Base-by-base conservation (phyloP, 257 asterid genomes). In the Fraxinus americana region DNA sequence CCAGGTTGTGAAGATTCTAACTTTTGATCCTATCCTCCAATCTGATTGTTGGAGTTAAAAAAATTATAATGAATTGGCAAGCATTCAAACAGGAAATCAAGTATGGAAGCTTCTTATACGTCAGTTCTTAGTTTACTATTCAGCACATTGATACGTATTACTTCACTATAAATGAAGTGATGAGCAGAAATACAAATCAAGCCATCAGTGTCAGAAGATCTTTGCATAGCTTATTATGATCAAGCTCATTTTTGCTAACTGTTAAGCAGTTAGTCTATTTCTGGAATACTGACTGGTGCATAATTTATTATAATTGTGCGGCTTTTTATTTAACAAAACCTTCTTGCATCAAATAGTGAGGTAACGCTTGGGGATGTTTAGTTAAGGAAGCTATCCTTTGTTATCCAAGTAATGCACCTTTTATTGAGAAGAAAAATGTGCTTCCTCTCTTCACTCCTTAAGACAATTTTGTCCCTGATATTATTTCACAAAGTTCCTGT, bases 401-500 rank as follows among this genome's bases (percentile, higher is more conserved):
- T 63, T 57, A 11, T n/a, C 12, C 69, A 63, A 25, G 69, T 27
- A 63, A 63, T 27, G 19, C 69, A 4, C 36, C 69, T 61, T 61
- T 2, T 21, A 9, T 59, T 8, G 25, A 57, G 69, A 63, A 23
- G 36, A 63, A 7, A 25, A 12, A 63, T 63, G 17, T 10, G 36
- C 36, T 23, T 25, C 36, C 67, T 21, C 65, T 61, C 19, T 61
- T 61, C 35, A 10, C 16, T 63, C 69, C 69, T 63, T 63, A 27
- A 63, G 35, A 63, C 19, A 14, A 4, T 27, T 63, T 65, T 71
- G 17, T 71, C 77, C 16, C 70, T 19, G 67, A 48, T 67, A 39
- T 39, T 38, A 68, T 63, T 67, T 72, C 74, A 48, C 63, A 7
- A 65, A n/a, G 65, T 27, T 61, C 65, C 50, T 74, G 16, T 29